These are phyloP conservation scores for Trypanosoma boissoni DNA, from an alignment of 208 protist genomes.

Conservation along the genomic window DNA sequence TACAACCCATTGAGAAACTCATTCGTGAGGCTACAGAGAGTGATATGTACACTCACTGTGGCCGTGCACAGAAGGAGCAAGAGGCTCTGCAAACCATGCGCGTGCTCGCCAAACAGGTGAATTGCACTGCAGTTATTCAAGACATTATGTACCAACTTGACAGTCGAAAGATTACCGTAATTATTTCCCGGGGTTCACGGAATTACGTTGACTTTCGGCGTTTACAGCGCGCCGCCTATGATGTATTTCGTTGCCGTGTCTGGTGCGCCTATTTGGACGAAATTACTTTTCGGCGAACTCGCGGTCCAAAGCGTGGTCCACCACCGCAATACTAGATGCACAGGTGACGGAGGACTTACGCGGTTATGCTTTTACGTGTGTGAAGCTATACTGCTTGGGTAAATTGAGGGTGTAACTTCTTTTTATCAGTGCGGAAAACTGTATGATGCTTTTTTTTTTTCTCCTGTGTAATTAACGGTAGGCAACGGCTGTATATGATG, in stretches of 20 bases:
- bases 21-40: slow-evolving; percentile 38
- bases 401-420: too few species aligned
- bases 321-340: slow-evolving; percentile 6
- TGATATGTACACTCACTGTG: slow-evolving; percentile 38
- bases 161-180: slow-evolving; percentile 72
- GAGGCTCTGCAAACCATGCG: slow-evolving; percentile 52
- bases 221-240: slow-evolving; percentile 67
- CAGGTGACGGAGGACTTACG: neutral
- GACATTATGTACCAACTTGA: slow-evolving; percentile 80
- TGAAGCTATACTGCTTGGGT: too few species aligned
- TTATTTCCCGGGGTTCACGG: slow-evolving; percentile 50
- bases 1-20: slow-evolving; percentile 6
- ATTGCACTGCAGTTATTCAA: slow-evolving; percentile 42
- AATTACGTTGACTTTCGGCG: slow-evolving; percentile 75
- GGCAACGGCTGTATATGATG: too few species aligned
- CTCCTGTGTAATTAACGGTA: too few species aligned
- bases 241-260: slow-evolving; percentile 74
- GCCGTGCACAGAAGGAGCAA: slow-evolving; percentile 36
- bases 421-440: too few species aligned
- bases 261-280: slow-evolving; percentile 84
- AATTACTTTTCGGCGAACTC: slow-evolving; percentile 25
- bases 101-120: slow-evolving; percentile 42
- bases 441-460: too few species aligned
- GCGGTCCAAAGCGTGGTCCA: neutral
- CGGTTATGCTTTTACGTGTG: neutral